Evolutionary conservation across 169 alveolate species (phyloP).

Genomic region (Cryptosporidium sp.): DNA sequence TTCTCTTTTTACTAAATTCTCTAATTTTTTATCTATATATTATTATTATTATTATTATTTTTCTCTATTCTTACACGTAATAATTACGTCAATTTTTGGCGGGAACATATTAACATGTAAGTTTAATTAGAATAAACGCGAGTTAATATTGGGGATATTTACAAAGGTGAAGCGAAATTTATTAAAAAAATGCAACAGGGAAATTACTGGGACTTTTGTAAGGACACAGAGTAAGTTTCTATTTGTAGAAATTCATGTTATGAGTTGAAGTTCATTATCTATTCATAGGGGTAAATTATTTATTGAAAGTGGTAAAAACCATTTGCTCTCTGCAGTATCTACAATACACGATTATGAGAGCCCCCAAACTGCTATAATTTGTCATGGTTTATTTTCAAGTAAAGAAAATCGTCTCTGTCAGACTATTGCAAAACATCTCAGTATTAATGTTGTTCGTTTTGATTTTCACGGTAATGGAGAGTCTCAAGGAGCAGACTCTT

Average conservation of each 20-base stretch:
- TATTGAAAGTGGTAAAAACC: conserved; percentile 23
- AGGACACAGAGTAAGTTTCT: conserved; percentile 43
- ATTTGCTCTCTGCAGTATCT: conserved; percentile 64
- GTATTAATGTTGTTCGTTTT: conserved; percentile 77
- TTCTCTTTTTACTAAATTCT: neutral
- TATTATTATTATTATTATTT: no score
- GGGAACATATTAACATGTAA: neutral
- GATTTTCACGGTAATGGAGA: conserved; percentile 82
- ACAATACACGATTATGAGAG: conserved; percentile 42
- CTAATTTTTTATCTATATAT: neutral
- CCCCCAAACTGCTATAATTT: conserved; percentile 54
- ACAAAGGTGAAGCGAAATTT: neutral
- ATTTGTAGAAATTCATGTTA: no score
- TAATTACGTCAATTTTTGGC: conserved; percentile 6
- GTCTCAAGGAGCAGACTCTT: conserved; percentile 77
- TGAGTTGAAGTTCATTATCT: neutral
- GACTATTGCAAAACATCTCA: conserved; percentile 68
- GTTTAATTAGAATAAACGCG: neutral
- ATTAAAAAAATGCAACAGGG: conserved; percentile 6
- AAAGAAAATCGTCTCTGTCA: conserved; percentile 76
- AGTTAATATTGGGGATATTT: neutral
- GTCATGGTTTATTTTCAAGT: conserved; percentile 61
- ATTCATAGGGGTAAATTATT: conserved; percentile 42
- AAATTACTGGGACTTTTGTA: conserved; percentile 67
- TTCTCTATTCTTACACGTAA: neutral